These are phyloP conservation scores for Aspergillus ochraceus DNA, from an alignment of 2,329 filamentous ascomycete genomes.

Conservation along the genomic window DNA sequence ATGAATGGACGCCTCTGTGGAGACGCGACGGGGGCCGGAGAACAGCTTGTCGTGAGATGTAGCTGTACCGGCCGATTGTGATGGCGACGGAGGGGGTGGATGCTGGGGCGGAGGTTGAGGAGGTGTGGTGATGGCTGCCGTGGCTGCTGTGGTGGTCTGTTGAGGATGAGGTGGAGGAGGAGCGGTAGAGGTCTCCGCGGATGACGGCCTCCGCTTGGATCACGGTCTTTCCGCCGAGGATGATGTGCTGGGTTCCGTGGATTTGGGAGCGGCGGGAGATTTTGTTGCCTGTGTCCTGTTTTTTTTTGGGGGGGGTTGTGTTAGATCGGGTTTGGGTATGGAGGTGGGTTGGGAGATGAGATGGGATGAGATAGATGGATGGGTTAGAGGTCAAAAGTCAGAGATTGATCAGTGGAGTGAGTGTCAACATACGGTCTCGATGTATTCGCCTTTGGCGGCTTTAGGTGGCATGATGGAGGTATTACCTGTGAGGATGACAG, in stretches of 20 bases:
- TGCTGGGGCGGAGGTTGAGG: constrained; percentile 27
- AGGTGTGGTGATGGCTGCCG: not conserved
- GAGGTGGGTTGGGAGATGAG: not conserved
- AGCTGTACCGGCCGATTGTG: constrained; percentile 86
- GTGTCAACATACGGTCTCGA: constrained; percentile 73
- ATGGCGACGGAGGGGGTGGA: constrained; percentile 56
- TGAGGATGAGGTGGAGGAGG: constrained; percentile 37
- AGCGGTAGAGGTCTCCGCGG: constrained; percentile 76
- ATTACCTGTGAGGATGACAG: not conserved
- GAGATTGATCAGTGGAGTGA: too few relatives aligned
- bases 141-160: not conserved
- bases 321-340: constrained; percentile 3
- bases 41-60: constrained; percentile 75
- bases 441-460: constrained; percentile 84
- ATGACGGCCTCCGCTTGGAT: constrained; percentile 95
- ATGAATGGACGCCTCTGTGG: constrained; percentile 63
- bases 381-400: too few relatives aligned
- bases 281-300: constrained; percentile 94
- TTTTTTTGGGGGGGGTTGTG: constrained; percentile 8
- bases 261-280: constrained; percentile 89
- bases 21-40: constrained; percentile 81
- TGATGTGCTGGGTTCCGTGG: constrained; percentile 95
- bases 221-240: constrained; percentile 91
- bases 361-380: not conserved
- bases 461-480: constrained; percentile 66